These are phyloP conservation scores for Alloteropsis angusta DNA, from an alignment of 202 grass and related monocot genomes.

Conservation along the genomic window DNA sequence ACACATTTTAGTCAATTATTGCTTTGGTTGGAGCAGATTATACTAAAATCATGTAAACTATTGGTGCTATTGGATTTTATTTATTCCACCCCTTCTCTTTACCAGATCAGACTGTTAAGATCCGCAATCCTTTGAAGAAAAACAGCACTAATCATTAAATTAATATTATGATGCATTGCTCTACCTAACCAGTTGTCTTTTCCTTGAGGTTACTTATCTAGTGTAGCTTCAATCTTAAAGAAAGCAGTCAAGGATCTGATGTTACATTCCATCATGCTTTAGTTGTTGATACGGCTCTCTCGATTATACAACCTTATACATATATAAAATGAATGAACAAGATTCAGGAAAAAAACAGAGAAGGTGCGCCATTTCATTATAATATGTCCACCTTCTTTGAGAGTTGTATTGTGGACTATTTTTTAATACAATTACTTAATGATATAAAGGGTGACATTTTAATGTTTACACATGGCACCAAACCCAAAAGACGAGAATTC, in stretches of 20 bases:
- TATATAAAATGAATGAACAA: background rate
- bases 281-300: conserved; percentile 29
- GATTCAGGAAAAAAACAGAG: background rate
- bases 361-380: background rate
- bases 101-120: background rate
- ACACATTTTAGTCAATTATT: background rate
- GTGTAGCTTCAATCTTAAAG: conserved; percentile 22
- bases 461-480: background rate
- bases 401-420: background rate
- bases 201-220: conserved; percentile 3
- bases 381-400: background rate
- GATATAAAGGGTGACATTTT: background rate
- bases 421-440: background rate
- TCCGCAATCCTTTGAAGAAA: background rate
- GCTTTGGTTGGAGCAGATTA: background rate
- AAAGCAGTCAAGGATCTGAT: conserved; percentile 16
- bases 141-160: conserved; percentile 19
- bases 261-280: conserved; percentile 13
- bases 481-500: background rate
- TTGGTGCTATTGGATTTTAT: background rate
- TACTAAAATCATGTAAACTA: background rate
- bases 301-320: background rate
- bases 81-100: background rate
- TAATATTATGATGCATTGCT: conserved; percentile 4
- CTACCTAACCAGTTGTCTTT: background rate